Percentiles rank a stretch among this genome's conserved stretches.
phyloP scores from a whole-genome alignment of 495 filamentous ascomycete genomes.

The Sabuloglossum arenarium region DNA sequence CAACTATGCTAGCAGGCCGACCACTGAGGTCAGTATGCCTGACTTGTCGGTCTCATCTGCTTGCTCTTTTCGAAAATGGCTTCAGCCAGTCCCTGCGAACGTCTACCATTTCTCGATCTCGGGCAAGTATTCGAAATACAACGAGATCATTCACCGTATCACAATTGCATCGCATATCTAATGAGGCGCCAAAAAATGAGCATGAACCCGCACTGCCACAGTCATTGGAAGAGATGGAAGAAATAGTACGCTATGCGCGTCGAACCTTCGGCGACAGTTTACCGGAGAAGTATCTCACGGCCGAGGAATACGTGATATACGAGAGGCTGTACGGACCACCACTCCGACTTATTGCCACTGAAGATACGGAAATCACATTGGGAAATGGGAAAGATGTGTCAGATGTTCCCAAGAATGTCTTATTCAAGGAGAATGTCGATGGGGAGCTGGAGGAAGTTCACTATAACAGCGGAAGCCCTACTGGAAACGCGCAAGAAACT shows the following conservation, averaged over 20 bases:
- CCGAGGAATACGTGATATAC: slow-evolving; percentile 54
- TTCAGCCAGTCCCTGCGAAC: slow-evolving; percentile 13
- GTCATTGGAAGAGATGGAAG: slow-evolving; percentile 23
- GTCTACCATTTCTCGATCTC: slow-evolving; percentile 4
- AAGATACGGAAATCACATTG: slow-evolving; percentile 2
- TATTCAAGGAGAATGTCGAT: slow-evolving; percentile 5
- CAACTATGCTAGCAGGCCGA: background rate
- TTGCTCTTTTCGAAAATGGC: slow-evolving; percentile 20
- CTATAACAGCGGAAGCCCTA: slow-evolving; percentile 4
- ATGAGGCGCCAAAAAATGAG: background rate
- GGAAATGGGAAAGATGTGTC: slow-evolving; percentile 1
- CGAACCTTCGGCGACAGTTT: slow-evolving; percentile 58
- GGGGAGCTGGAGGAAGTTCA: slow-evolving; percentile 15
- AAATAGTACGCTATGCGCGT: slow-evolving; percentile 43
- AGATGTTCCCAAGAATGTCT: too few species aligned
- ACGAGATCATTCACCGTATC: background rate
- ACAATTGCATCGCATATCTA: background rate
- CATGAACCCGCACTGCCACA: background rate
- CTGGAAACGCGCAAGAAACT: background rate
- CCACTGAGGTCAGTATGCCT: slow-evolving; percentile 16
- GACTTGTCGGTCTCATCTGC: slow-evolving; percentile 26
- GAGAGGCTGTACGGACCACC: slow-evolving; percentile 61
- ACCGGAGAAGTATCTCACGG: slow-evolving; percentile 48
- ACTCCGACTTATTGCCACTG: slow-evolving; percentile 25
- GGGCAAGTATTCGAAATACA: slow-evolving; percentile 3